Conservation (phyloP, 495 filamentous ascomycete genomes). For the Xylaria venustula region DNA sequence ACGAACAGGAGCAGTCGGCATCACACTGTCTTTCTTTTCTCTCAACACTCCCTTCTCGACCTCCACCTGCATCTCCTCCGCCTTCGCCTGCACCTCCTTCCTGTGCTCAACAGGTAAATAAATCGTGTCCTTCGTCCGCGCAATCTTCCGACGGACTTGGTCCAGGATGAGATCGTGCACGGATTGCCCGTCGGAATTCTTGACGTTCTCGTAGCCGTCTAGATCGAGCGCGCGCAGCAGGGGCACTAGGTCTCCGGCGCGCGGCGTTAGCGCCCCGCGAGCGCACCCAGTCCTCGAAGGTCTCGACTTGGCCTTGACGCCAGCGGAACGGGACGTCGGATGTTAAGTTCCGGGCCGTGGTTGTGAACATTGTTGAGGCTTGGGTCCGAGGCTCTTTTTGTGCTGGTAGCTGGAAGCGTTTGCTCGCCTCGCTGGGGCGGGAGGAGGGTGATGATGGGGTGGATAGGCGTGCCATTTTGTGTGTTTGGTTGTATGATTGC, state of each 20-base stretch:
- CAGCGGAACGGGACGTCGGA: conserved; percentile 5
- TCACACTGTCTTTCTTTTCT: too few species aligned
- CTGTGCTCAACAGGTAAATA: neutral
- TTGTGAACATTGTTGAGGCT: neutral
- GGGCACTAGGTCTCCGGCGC: neutral
- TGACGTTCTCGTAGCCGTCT: conserved; percentile 1
- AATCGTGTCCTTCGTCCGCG: neutral
- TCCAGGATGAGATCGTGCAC: neutral
- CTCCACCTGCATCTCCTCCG: too few species aligned
- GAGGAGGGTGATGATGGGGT: neutral
- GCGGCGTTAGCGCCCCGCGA: neutral
- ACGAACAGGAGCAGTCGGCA: too few species aligned
- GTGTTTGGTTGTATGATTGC: too few species aligned
- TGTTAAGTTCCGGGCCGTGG: neutral
- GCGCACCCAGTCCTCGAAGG: neutral
- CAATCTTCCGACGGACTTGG: conserved; percentile 1
- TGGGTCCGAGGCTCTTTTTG: neutral
- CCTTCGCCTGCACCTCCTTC: neutral
- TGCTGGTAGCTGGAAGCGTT: neutral
- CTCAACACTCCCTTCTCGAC: too few species aligned
- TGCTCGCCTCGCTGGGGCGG: neutral
- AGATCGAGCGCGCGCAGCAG: neutral
- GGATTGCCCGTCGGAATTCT: neutral
- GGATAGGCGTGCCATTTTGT: neutral
- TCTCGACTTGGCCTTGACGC: neutral